A percentile compares a stretch with the other conserved stretches of the same genome.
phyloP scores from a whole-genome alignment of 169 alveolate species.

The Plasmodium inui region DNA sequence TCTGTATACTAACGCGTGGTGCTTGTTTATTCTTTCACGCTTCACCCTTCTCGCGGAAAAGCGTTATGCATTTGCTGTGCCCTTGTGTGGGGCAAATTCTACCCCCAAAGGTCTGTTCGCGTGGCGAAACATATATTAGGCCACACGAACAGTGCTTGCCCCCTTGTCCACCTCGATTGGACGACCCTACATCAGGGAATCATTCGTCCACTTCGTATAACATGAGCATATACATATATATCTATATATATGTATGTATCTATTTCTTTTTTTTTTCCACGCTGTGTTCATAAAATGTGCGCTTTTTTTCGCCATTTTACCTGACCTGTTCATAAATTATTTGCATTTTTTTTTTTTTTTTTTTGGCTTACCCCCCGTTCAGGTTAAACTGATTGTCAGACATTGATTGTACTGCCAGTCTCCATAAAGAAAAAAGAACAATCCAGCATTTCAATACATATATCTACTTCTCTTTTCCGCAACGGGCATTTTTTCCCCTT shows the following conservation, averaged over 20 bases:
- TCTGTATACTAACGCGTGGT: not conserved
- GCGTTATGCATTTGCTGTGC: not conserved
- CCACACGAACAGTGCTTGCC: not conserved
- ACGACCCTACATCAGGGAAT: not conserved
- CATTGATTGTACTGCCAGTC: constrained; percentile 78
- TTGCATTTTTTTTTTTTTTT: not conserved
- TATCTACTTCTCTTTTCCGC: not conserved
- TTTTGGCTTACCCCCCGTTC: not conserved
- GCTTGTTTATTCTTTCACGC: not conserved
- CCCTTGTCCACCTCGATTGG: not conserved
- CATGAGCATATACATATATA: not conserved
- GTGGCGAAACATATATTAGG: not conserved
- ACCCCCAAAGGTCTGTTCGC: not conserved
- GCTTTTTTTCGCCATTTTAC: not conserved
- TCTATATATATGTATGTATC: no score
- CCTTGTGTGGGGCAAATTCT: not conserved
- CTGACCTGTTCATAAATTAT: not conserved
- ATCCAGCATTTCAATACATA: not conserved
- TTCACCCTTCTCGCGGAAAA: not conserved
- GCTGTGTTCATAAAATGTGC: not conserved
- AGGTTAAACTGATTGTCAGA: constrained; percentile 78
- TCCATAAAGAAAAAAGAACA: constrained; percentile 52
- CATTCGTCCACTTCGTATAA: not conserved
- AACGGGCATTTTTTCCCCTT: not conserved
- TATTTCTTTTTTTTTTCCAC: not conserved